phyloP scores from a whole-genome alignment of 2,329 filamentous ascomycete species.

The Colletotrichum siamense region DNA sequence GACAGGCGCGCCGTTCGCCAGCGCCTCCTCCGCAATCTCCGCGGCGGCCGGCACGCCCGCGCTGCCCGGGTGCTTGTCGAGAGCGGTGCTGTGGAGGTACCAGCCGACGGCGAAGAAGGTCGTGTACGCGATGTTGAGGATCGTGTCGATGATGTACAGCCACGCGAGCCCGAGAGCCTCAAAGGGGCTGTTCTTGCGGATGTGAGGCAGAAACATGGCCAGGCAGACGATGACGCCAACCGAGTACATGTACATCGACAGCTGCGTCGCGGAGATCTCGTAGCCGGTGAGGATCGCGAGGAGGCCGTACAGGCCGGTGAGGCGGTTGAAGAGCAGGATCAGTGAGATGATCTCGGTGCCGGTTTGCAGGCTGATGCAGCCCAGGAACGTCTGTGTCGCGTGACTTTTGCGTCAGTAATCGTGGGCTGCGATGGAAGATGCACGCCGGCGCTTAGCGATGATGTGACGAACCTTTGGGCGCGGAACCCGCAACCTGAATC shows the following conservation, averaged over 20 bases:
- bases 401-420: not conserved
- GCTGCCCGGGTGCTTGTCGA: slow-evolving; percentile 23
- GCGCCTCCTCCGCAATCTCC: slow-evolving; percentile 15
- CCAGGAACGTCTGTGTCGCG: slow-evolving; percentile 78
- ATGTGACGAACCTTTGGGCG: slow-evolving; percentile 29
- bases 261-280: slow-evolving; percentile 79
- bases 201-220: slow-evolving; percentile 76
- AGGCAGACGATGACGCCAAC: slow-evolving; percentile 72
- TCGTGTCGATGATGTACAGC: slow-evolving; percentile 82
- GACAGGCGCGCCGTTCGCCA: slow-evolving; percentile 21
- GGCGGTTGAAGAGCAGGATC: slow-evolving; percentile 88
- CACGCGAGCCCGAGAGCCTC: slow-evolving; percentile 83
- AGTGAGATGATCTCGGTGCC: slow-evolving; percentile 86
- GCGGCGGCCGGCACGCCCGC: slow-evolving; percentile 16
- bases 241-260: slow-evolving; percentile 92
- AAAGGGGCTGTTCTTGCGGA: slow-evolving; percentile 78
- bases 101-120: slow-evolving; percentile 81
- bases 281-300: slow-evolving; percentile 89
- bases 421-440: not conserved
- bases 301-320: slow-evolving; percentile 88
- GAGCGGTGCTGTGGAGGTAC: slow-evolving; percentile 72
- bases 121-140: slow-evolving; percentile 84
- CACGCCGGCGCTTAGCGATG: not conserved
- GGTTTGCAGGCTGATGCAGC: slow-evolving; percentile 84
- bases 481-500: slow-evolving; percentile 29